Evolutionary conservation across 495 filamentous ascomycete species (phyloP).

Genomic region (Oleoguttula mirabilis): DNA sequence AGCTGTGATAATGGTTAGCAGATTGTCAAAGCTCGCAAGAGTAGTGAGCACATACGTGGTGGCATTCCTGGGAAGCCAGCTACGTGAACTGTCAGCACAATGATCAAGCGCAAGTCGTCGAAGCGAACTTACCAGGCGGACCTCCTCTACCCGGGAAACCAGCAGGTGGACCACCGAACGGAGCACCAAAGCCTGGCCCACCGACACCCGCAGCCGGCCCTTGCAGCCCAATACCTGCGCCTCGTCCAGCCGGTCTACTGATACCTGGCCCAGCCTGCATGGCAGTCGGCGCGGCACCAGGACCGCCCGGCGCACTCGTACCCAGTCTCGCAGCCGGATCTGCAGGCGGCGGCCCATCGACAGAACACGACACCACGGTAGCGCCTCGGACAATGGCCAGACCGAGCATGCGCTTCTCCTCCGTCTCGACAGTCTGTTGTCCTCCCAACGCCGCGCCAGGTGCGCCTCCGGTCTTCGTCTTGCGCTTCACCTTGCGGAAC

Average conservation of each 20-base stretch:
- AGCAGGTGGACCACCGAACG: slow-evolving; percentile 44
- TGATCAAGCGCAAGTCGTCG: slow-evolving; percentile 2
- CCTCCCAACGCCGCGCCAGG: slow-evolving; percentile 40
- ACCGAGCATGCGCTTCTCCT: slow-evolving; percentile 93
- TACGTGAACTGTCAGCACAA: slow-evolving; percentile 17
- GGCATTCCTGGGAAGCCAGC: slow-evolving; percentile 31
- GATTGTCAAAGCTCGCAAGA: too few species aligned
- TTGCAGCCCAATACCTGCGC: slow-evolving; percentile 73
- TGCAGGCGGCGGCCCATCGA: slow-evolving; percentile 91
- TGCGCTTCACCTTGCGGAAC: slow-evolving; percentile 88
- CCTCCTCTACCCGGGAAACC: slow-evolving; percentile 67
- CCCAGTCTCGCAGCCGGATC: slow-evolving; percentile 87
- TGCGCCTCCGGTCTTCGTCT: slow-evolving; percentile 58
- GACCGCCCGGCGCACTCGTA: slow-evolving; percentile 55
- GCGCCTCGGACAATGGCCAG: slow-evolving; percentile 90
- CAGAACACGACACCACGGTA: slow-evolving; percentile 84
- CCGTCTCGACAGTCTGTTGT: slow-evolving; percentile 50
- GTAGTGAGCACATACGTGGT: slow-evolving; percentile 1
- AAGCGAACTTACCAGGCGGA: slow-evolving; percentile 43
- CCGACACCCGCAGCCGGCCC: slow-evolving; percentile 87
- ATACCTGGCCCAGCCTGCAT: slow-evolving; percentile 80
- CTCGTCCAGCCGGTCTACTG: slow-evolving; percentile 81
- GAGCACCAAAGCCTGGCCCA: slow-evolving; percentile 51
- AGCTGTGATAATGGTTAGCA: slow-evolving; percentile 1
- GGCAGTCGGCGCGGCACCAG: slow-evolving; percentile 45